Base-by-base conservation (phyloP, 495 filamentous ascomycete species). In the Lasiosphaeria miniovina region DNA sequence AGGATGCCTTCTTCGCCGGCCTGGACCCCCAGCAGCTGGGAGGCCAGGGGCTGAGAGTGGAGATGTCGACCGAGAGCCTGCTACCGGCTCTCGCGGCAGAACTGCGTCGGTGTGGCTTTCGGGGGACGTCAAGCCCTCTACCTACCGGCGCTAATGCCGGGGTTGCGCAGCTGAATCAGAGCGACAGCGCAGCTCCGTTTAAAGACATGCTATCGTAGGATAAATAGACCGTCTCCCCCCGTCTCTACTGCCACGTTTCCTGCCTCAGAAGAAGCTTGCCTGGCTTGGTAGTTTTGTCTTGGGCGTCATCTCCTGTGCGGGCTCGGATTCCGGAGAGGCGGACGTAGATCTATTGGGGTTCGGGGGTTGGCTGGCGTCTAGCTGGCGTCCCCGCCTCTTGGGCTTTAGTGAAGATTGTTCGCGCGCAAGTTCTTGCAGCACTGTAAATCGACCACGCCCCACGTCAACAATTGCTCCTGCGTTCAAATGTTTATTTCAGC, bases 371-470 rank as follows among this genome's bases (percentile, higher is more conserved):
- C 61, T 3, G 46, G 53, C 10, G 51, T 60, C 32, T 54, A 53
- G 54, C 54, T 68, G 67, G 34, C 68, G 59, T 55, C 71, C 67
- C 34, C 67, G 58, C 57, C 71, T 69, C 55, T 72, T 71, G 38
- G 68, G 57, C 46, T 84, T 78, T 78, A 87, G 89, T 12, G 84
- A 65, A 7, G 78, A 77, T 65, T 95, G 88, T 65, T 92, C 91
- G 35, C 83, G 79, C 68, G 92, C 90, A 59, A 98, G 86, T 66
- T 96, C 88, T 62, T 78, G 84, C 41, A 98, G 66, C 2, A 95
- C 90, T 88, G 67, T 45, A 46, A 54, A 43, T 31, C 14, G 33
- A 51, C 14, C 24, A 54, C 55, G 46, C 38, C 38, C 38, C 7
- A 41, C 7, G 38, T 41, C 14, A 41, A 14, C 38, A 41, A 15